A percentile compares a stretch with the other conserved stretches of the same genome.
Conservation (phyloP, 306 rosid genomes). For the Gastrolobium villosum region DNA sequence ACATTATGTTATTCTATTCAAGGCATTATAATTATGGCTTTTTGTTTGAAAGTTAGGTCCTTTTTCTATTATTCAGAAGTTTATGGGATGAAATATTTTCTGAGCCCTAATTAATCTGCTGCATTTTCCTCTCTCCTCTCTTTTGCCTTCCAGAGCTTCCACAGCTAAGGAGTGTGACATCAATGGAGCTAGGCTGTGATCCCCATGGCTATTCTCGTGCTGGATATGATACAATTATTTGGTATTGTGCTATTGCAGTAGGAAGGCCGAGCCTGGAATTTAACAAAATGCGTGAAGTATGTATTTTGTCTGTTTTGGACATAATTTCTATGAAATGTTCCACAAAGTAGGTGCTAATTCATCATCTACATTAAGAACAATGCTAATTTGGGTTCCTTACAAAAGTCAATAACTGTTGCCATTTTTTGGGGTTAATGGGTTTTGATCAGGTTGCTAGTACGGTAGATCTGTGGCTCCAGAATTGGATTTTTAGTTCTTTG, state of each 20-base stretch:
- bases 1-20: background rate
- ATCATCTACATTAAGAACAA: background rate
- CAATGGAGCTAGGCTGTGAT: slow-evolving; percentile 95
- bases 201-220: slow-evolving; percentile 92
- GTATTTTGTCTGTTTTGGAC: slow-evolving; percentile 48
- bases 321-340: slow-evolving; percentile 28
- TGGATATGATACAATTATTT: slow-evolving; percentile 73
- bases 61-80: background rate
- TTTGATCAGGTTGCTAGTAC: slow-evolving; percentile 26
- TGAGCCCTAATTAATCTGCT: slow-evolving; percentile 27
- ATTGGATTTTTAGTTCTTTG: background rate
- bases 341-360: slow-evolving; percentile 9
- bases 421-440: slow-evolving; percentile 13
- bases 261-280: slow-evolving; percentile 82
- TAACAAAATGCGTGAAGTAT: slow-evolving; percentile 91
- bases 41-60: slow-evolving; percentile 5
- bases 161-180: slow-evolving; percentile 79
- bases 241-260: slow-evolving; percentile 93
- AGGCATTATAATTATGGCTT: background rate
- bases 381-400: slow-evolving; percentile 29
- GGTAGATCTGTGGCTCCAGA: slow-evolving; percentile 1
- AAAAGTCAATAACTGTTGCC: slow-evolving; percentile 21
- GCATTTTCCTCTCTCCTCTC: slow-evolving; percentile 8
- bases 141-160: slow-evolving; percentile 68
- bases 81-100: slow-evolving; percentile 4